Evolutionary conservation across 805 yeast genomes (phyloP), one percentile per base, ranked within the genome.

Genomic region (Schwanniomyces occidentalis): DNA sequence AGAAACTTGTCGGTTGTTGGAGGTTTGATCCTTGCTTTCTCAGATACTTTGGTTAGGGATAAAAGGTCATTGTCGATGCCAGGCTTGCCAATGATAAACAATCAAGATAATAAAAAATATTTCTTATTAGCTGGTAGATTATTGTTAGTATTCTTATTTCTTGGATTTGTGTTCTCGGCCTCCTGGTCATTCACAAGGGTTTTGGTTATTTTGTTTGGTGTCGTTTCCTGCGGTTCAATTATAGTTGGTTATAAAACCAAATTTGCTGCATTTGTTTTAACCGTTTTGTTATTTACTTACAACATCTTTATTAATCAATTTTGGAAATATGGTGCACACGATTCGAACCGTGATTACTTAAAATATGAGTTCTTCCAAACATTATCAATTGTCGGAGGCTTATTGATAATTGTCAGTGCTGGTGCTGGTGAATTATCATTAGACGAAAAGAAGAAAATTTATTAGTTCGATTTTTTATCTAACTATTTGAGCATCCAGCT

Each of bases 321-420:
- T 72, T 91, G 99, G 99, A 69, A 78, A 35, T 76, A 81, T 69
- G 75, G 78, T 33, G 56, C 75, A 32, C 75, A 73, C 42, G 87
- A 84, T 51, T 78, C 91, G 21, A 78, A 81, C 62, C 80, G 96
- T 54, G 99, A 91, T 64, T 85, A 80, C 62, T 66, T 88, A 59
- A 85, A 85, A 62, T 93, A 90, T 61, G 98, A 90, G 63, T 86
- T 85, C 61, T 91, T 85, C 75, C 99, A 93, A 69, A 88, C 95
- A 24, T 72, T 91, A 56, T 84, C 95, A 38, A 91, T 91, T 57
- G 90, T 91, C 32, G 99, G 99, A 38, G 99, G 98, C 1, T 76
- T 91, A 44, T 66, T 91, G 42, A 69, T 93, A 47, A 86, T 93
- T 42, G 96, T 87, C 40, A 88, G 85, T 65, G 87, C 96, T 3